phyloP scores from a whole-genome alignment of 345 rosid genomes.

The Lepidium africanum region DNA sequence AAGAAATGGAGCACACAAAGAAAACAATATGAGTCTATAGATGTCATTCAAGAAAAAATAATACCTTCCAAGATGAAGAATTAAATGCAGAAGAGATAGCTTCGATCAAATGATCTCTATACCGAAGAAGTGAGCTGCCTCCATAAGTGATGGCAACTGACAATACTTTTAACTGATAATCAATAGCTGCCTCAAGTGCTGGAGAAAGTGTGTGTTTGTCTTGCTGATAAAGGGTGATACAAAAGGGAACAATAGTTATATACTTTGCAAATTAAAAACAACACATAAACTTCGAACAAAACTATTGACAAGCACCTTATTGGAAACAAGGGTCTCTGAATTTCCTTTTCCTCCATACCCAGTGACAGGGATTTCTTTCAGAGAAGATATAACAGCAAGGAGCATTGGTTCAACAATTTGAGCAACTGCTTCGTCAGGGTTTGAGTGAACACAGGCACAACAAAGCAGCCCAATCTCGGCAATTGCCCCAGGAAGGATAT shows the following conservation, averaged over 20 bases:
- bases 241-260: neutral
- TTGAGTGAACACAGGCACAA: conserved; percentile 93
- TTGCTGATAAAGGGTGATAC: conserved; percentile 27
- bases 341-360: conserved; percentile 85
- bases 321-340: conserved; percentile 37
- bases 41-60: conserved; percentile 6
- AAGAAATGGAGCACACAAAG: neutral
- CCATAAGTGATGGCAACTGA: conserved; percentile 88
- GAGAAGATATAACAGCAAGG: conserved; percentile 66
- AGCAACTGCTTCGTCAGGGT: conserved; percentile 85
- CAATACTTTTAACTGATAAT: conserved; percentile 82
- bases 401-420: conserved; percentile 86
- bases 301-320: conserved; percentile 48
- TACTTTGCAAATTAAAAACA: conserved; percentile 13
- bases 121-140: conserved; percentile 75
- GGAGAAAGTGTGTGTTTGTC: conserved; percentile 79
- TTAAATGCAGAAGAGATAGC: conserved; percentile 78
- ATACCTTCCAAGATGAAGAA: conserved; percentile 97
- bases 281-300: conserved; percentile 9
- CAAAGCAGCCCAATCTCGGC: conserved; percentile 99
- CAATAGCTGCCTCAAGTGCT: conserved; percentile 90
- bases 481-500: conserved; percentile 97
- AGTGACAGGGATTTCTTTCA: conserved; percentile 77
- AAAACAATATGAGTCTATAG: neutral
- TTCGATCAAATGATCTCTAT: conserved; percentile 66